phyloP scores from a whole-genome alignment of 2,329 filamentous ascomycete genomes.

The Trichoderma polysporum region DNA sequence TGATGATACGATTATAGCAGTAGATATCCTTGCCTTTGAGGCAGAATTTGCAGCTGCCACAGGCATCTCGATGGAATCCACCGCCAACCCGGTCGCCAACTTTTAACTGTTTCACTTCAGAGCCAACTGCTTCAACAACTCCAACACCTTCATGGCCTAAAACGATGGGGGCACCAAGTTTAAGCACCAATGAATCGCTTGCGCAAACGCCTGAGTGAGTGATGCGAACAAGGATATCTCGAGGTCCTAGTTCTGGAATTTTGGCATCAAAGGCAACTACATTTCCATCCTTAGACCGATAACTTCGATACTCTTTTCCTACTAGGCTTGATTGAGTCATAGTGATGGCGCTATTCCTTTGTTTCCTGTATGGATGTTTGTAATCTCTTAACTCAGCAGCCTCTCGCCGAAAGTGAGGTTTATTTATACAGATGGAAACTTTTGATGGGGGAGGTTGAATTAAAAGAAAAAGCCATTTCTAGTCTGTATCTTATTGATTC shows the following conservation, averaged over 20 bases:
- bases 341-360: background rate
- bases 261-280: background rate
- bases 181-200: slow-evolving; percentile 6
- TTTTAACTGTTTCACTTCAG: slow-evolving; percentile 42
- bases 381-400: too few species aligned
- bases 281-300: background rate
- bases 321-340: background rate
- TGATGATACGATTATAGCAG: slow-evolving; percentile 21
- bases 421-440: background rate
- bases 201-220: slow-evolving; percentile 23
- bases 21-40: slow-evolving; percentile 25
- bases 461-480: too few species aligned
- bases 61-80: slow-evolving; percentile 48
- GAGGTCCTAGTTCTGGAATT: slow-evolving; percentile 19
- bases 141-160: slow-evolving; percentile 55
- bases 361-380: background rate
- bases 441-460: too few species aligned
- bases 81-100: slow-evolving; percentile 46
- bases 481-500: background rate
- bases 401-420: background rate
- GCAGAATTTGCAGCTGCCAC: slow-evolving; percentile 50
- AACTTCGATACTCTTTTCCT: background rate
- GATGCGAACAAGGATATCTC: slow-evolving; percentile 22
- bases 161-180: slow-evolving; percentile 27
- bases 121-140: slow-evolving; percentile 44